Evolutionary conservation across 257 asterid species (phyloP), one percentile per base, ranked within the genome.

Genomic region (Ilex aquifolium): DNA sequence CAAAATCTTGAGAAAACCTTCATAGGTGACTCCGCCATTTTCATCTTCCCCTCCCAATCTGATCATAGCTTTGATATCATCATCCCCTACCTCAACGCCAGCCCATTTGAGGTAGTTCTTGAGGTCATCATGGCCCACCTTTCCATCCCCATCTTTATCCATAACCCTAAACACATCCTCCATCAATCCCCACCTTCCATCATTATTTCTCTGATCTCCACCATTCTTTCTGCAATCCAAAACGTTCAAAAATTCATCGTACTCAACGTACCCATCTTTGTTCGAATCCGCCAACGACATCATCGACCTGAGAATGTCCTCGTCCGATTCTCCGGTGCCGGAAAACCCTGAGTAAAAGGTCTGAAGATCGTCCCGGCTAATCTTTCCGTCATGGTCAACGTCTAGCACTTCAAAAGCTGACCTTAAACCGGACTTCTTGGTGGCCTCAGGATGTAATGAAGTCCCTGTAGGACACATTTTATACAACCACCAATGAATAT

Each of bases 61-160:
- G 12, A 92, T 82, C 98, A 92, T 92, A n/a, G 95, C 95, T 69
- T 59, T 66, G 13, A 92, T 76, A 61, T 88, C 98, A 49, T 92
- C 98, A 40, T 92, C 95, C 0, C 61, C 31, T 13, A 80, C 90
- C 50, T 72, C 77, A 51, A 92, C 75, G 13, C 98, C 97, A 27
- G 95, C 95, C 85, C 74, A 76, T 4, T 13, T 65, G 31, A 89
- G 64, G 59, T 87, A 92, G 9, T 64, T 65, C 83, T 69, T 87
- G 70, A 92, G 65, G 69, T 92, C 98, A 1, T 82, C 84, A 30
- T 59, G 67, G 56, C 95, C 95, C 1, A 92, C 95, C 27, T 77
- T 82, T 13, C 98, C 97, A 67, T 92, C 98, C 59, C 97, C 97
- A 70, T 92, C 98, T 39, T 72, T 88, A 49, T 92, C 98, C 93